phyloP scores from a whole-genome alignment of 164 flowering plant genomes.

The Chloranthus sessilifolius region DNA sequence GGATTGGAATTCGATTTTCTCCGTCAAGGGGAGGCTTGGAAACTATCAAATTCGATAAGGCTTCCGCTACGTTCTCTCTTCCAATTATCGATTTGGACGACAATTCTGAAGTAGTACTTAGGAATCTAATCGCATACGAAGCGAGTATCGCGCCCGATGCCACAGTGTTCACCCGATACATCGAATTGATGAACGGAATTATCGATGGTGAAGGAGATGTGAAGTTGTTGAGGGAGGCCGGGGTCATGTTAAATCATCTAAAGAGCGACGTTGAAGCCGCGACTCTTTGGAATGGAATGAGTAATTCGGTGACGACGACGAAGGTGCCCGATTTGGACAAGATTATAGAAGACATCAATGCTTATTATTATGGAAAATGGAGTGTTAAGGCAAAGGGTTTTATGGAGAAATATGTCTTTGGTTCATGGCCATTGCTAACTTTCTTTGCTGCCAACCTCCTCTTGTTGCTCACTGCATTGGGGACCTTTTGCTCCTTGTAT shows the following conservation, averaged over 20 bases:
- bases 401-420: conserved; percentile 19
- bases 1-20: conserved; percentile 8
- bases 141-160: conserved; percentile 12
- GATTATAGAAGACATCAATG: conserved; percentile 21
- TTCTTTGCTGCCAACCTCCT: conserved; percentile 15
- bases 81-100: conserved; percentile 14
- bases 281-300: conserved; percentile 22
- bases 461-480: conserved; percentile 13
- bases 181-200: conserved; percentile 28
- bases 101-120: conserved; percentile 15
- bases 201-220: conserved; percentile 25
- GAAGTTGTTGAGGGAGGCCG: conserved; percentile 16
- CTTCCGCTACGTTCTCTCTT: conserved; percentile 11
- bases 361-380: conserved; percentile 16
- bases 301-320: conserved; percentile 15
- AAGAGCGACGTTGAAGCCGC: conserved; percentile 25
- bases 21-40: conserved; percentile 8
- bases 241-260: conserved; percentile 15
- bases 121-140: conserved; percentile 31
- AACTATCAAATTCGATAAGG: conserved; percentile 14
- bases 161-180: conserved; percentile 22
- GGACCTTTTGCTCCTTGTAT: conserved; percentile 19
- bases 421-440: conserved; percentile 21
- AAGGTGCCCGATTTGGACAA: conserved; percentile 16
- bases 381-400: conserved; percentile 7